Conservation (phyloP, 495 filamentous ascomycete species). For the Clohesyomyces aquaticus region DNA sequence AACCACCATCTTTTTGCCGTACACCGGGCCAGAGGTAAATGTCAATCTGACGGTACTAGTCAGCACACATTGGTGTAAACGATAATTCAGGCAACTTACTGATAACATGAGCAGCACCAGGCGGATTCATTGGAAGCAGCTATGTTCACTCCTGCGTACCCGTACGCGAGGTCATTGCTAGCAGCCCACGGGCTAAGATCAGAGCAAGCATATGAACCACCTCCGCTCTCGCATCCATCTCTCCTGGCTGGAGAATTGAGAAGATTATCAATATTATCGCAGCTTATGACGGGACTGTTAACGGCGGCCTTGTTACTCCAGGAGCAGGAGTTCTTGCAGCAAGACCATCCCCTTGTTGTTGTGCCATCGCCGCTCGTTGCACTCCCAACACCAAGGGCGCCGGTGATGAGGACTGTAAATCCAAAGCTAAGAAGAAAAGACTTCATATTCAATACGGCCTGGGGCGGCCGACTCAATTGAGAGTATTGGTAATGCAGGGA, state of each 20-base stretch:
- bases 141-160: constrained; percentile 64
- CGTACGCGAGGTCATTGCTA: constrained; percentile 59
- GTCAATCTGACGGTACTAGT: constrained; percentile 12
- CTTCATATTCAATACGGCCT: constrained; percentile 4
- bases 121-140: constrained; percentile 54
- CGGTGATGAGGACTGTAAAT: neutral
- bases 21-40: constrained; percentile 31
- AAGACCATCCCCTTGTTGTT: constrained; percentile 56
- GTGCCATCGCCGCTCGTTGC: constrained; percentile 24
- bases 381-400: constrained; percentile 14
- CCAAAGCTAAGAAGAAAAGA: neutral
- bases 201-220: constrained; percentile 61
- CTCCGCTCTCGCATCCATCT: constrained; percentile 55
- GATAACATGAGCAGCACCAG: constrained; percentile 71
- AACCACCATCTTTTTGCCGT: constrained; percentile 32
- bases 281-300: constrained; percentile 56
- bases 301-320: constrained; percentile 61
- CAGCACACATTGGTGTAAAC: neutral
- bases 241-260: constrained; percentile 38
- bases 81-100: constrained; percentile 35
- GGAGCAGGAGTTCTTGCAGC: constrained; percentile 68
- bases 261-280: constrained; percentile 58
- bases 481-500: neutral
- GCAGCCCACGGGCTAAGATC: constrained; percentile 66
- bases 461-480: neutral